Evolutionary conservation across 345 rosid species (phyloP).

Genomic region (Physaria fendleri): DNA sequence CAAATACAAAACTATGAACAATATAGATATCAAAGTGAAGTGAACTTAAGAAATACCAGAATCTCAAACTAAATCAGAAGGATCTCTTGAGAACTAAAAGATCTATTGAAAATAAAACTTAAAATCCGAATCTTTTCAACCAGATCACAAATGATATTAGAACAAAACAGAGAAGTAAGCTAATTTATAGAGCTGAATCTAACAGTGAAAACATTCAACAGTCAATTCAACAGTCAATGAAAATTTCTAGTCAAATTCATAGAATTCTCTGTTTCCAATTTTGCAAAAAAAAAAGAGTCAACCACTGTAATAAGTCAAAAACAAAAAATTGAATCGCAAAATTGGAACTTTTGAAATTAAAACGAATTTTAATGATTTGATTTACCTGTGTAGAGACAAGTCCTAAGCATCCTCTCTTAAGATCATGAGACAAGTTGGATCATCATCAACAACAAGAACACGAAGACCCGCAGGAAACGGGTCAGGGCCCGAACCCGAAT

Average conservation of each 20-base stretch:
- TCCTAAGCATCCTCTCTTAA: constrained; percentile 80
- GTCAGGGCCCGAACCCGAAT: constrained; percentile 34
- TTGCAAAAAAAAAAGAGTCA: constrained; percentile 15
- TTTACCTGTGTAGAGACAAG: constrained; percentile 74
- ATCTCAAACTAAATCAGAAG: neutral
- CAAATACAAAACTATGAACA: neutral
- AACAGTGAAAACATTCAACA: constrained; percentile 21
- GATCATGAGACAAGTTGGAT: constrained; percentile 87
- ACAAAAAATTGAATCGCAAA: neutral
- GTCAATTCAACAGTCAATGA: constrained; percentile 12
- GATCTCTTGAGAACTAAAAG: neutral
- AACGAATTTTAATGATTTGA: neutral
- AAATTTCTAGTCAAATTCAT: constrained; percentile 10
- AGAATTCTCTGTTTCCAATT: neutral
- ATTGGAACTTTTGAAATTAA: neutral
- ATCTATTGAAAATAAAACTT: neutral
- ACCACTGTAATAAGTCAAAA: constrained; percentile 1
- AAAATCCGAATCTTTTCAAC: neutral
- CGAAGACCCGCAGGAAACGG: constrained; percentile 78
- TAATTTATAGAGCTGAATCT: constrained; percentile 3
- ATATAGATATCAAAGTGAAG: neutral
- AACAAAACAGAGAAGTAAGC: neutral
- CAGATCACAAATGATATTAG: neutral
- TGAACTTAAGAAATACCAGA: constrained; percentile 1
- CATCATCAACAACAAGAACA: constrained; percentile 91